phyloP scores from a whole-genome alignment of 495 filamentous ascomycete species.

The Trichodelitschia bisporula region DNA sequence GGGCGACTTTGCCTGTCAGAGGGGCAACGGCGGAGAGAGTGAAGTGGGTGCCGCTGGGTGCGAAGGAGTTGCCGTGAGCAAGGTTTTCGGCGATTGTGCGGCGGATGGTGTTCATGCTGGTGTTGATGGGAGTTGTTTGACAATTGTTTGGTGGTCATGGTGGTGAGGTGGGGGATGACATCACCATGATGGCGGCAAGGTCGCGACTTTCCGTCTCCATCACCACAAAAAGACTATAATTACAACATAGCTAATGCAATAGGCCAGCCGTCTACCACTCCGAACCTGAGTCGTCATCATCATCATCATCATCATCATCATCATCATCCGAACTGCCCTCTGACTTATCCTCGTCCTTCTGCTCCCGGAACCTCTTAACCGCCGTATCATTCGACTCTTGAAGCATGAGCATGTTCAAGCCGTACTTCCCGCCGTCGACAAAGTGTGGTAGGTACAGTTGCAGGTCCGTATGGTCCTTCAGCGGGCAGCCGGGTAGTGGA shows the following conservation, averaged over 20 bases:
- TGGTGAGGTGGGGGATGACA: too few relatives aligned
- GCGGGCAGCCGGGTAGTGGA: background rate
- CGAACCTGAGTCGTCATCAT: too few relatives aligned
- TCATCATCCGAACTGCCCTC: background rate
- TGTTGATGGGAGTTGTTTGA: too few relatives aligned
- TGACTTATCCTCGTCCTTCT: background rate
- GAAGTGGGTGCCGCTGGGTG: slow-evolving; percentile 11
- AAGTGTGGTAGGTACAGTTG: background rate
- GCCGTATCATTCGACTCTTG: background rate
- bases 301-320: background rate
- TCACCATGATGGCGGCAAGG: too few relatives aligned
- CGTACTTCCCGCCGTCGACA: background rate
- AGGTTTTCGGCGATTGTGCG: slow-evolving; percentile 17
- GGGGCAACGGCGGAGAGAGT: slow-evolving; percentile 14
- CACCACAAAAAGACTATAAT: too few relatives aligned
- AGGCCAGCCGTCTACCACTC: too few relatives aligned
- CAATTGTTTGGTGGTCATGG: too few relatives aligned
- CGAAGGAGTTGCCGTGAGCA: slow-evolving; percentile 10
- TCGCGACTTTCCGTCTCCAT: too few relatives aligned
- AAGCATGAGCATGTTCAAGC: background rate
- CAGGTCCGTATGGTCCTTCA: background rate
- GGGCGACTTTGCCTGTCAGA: slow-evolving; percentile 16
- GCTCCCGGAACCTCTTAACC: background rate
- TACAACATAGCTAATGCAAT: too few relatives aligned
- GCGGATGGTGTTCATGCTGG: slow-evolving; percentile 10